phyloP scores from a whole-genome alignment of 192 early-diverging fungal genomes.

The Coemansia aciculifera region DNA sequence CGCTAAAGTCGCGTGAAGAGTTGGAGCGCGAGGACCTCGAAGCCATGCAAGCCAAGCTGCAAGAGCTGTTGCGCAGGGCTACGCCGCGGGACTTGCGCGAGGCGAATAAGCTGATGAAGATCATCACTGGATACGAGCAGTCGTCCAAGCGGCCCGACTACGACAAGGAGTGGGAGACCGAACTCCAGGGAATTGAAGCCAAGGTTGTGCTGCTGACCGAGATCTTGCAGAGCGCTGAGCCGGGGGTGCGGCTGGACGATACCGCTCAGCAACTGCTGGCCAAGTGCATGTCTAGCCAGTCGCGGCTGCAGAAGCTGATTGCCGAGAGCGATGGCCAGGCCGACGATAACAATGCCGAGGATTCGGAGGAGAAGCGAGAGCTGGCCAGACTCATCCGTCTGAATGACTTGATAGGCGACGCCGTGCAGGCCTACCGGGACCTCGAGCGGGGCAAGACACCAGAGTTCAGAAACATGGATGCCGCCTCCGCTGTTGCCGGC shows the following conservation, averaged over 20 bases:
- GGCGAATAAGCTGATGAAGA: conserved; percentile 97
- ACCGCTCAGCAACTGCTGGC: conserved; percentile 36
- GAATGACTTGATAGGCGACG: conserved; percentile 46
- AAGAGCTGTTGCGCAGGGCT: conserved; percentile 94
- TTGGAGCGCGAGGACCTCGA: conserved; percentile 92
- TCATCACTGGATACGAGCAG: conserved; percentile 93
- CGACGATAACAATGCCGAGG: conserved; percentile 5
- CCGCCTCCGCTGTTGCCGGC: not conserved
- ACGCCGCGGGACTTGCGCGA: conserved; percentile 90
- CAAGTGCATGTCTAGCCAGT: conserved; percentile 40
- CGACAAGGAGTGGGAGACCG: conserved; percentile 75
- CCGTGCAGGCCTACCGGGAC: conserved; percentile 30
- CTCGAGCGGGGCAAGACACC: conserved; percentile 38
- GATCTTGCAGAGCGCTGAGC: conserved; percentile 71
- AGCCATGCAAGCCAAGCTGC: conserved; percentile 73
- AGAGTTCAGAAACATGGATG: conserved; percentile 12
- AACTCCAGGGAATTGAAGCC: conserved; percentile 78
- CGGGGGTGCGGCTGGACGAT: conserved; percentile 55
- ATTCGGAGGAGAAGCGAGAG: conserved; percentile 25
- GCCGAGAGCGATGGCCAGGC: conserved; percentile 26
- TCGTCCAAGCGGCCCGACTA: conserved; percentile 67
- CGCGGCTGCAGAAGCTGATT: conserved; percentile 44
- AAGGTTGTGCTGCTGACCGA: conserved; percentile 76
- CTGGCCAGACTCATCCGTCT: conserved; percentile 41
- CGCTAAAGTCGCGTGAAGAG: conserved; percentile 89